Conservation (phyloP, 148 eudicot genomes). For the Fagopyrum tataricum region DNA sequence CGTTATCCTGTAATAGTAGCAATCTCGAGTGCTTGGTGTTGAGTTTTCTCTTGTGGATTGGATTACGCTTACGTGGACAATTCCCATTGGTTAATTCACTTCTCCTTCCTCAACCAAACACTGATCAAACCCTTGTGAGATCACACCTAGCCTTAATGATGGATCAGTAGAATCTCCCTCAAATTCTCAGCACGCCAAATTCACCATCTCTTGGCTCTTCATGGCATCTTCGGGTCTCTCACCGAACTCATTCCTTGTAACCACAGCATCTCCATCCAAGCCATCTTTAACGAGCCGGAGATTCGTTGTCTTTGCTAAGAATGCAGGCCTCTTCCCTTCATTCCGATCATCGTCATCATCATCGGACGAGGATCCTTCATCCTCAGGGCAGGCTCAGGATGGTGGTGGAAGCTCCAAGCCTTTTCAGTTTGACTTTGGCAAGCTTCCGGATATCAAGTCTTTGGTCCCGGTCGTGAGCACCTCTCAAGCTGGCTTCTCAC, state of each 20-base stretch:
- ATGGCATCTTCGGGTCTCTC: conserved; percentile 60
- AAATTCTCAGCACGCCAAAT: neutral
- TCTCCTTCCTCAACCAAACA: neutral
- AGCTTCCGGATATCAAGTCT: conserved; percentile 49
- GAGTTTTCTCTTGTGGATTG: conserved; percentile 19
- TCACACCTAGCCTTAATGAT: neutral
- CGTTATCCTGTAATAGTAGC: neutral
- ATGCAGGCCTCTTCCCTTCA: conserved; percentile 23
- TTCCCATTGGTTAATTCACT: conserved; percentile 29
- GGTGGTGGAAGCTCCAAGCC: conserved; percentile 26
- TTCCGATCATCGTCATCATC: conserved; percentile 12
- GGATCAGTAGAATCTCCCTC: neutral
- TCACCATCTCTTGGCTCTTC: conserved; percentile 18
- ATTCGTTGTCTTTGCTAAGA: conserved; percentile 39
- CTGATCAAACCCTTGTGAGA: neutral
- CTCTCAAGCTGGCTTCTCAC: conserved; percentile 22
- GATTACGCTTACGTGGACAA: conserved; percentile 54
- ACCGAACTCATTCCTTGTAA: conserved; percentile 55
- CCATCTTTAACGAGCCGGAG: conserved; percentile 14
- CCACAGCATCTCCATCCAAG: conserved; percentile 39
- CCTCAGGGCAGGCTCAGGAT: neutral
- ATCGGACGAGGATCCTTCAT: neutral
- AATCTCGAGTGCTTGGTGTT: conserved; percentile 21
- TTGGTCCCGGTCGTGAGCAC: conserved; percentile 50
- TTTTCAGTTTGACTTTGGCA: conserved; percentile 47